Percentiles rank a stretch among this genome's conserved stretches.
phyloP scores from a whole-genome alignment of 2,329 filamentous ascomycete species.

The Talaromyces sp. region DNA sequence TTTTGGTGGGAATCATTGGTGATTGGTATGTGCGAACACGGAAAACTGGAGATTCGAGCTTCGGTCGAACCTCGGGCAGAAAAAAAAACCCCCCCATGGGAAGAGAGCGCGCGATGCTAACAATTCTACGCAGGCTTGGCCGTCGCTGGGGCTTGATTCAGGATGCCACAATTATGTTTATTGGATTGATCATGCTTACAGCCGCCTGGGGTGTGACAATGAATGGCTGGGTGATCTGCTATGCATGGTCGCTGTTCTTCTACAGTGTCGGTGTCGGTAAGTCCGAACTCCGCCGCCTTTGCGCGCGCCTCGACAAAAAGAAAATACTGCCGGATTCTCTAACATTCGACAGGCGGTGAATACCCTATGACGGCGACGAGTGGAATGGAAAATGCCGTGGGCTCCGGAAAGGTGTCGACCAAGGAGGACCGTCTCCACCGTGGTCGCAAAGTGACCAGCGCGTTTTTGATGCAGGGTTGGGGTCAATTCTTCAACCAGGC shows the following conservation, averaged over 20 bases:
- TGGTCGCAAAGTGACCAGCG: conserved; percentile 91
- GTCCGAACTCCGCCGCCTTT: neutral
- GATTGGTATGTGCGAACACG: conserved; percentile 56
- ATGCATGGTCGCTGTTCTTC: conserved; percentile 92
- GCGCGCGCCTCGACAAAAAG: neutral
- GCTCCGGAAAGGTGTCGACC: conserved; percentile 84
- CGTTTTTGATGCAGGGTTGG: conserved; percentile 98
- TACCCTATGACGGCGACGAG: conserved; percentile 97
- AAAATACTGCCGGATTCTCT: neutral
- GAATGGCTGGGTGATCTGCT: conserved; percentile 96
- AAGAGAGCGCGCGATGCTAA: conserved; percentile 7
- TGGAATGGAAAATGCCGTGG: conserved; percentile 87
- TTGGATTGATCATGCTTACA: conserved; percentile 89
- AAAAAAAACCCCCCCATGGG: neutral
- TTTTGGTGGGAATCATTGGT: conserved; percentile 78
- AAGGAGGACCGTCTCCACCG: conserved; percentile 92
- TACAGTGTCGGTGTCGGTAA: conserved; percentile 66
- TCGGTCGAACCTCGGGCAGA: neutral
- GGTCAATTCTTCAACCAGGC: conserved; percentile 95
- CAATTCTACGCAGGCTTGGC: conserved; percentile 64
- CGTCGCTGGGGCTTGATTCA: conserved; percentile 95
- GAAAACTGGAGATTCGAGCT: neutral
- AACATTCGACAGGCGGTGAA: conserved; percentile 71
- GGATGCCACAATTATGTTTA: conserved; percentile 90
- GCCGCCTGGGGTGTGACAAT: conserved; percentile 84